Percentiles rank a stretch among this genome's conserved stretches.
Evolutionary conservation across 1,284 basidiomycete species (phyloP).

Genomic region (Mycena citricolor): DNA sequence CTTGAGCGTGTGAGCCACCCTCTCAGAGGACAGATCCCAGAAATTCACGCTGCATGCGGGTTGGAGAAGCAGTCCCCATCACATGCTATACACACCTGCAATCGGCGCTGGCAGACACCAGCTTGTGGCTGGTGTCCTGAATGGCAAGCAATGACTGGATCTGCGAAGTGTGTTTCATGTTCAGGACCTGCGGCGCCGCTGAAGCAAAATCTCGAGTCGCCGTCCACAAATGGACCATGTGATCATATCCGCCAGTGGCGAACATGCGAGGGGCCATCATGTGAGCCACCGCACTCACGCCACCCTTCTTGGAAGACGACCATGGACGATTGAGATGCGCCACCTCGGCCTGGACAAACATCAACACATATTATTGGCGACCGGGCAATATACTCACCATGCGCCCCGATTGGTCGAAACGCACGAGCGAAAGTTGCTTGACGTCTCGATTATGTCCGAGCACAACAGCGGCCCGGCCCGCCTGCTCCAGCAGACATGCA

Average conservation of each 20-base stretch:
- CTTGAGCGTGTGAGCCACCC: conserved; percentile 39
- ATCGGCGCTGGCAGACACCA: conserved; percentile 49
- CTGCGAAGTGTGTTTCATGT: conserved; percentile 44
- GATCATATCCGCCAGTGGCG: conserved; percentile 52
- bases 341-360: neutral
- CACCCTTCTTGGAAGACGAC: conserved; percentile 35
- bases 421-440: conserved; percentile 34
- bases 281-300: conserved; percentile 42
- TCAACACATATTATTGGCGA: neutral
- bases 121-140: conserved; percentile 46
- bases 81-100: conserved; percentile 25
- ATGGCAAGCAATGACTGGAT: conserved; percentile 45
- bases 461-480: conserved; percentile 31
- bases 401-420: conserved; percentile 19
- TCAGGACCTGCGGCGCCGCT: conserved; percentile 31
- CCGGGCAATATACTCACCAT: conserved; percentile 26
- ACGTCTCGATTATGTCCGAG: conserved; percentile 40
- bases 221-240: conserved; percentile 47
- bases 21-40: conserved; percentile 49
- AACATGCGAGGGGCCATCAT: conserved; percentile 42
- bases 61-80: too few relatives aligned
- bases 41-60: conserved; percentile 39
- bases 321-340: conserved; percentile 31
- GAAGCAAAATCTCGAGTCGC: conserved; percentile 33
- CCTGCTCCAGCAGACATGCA: conserved; percentile 37